Evolutionary conservation across 2,329 filamentous ascomycete genomes (phyloP).

Genomic region (Colletotrichum magnum): DNA sequence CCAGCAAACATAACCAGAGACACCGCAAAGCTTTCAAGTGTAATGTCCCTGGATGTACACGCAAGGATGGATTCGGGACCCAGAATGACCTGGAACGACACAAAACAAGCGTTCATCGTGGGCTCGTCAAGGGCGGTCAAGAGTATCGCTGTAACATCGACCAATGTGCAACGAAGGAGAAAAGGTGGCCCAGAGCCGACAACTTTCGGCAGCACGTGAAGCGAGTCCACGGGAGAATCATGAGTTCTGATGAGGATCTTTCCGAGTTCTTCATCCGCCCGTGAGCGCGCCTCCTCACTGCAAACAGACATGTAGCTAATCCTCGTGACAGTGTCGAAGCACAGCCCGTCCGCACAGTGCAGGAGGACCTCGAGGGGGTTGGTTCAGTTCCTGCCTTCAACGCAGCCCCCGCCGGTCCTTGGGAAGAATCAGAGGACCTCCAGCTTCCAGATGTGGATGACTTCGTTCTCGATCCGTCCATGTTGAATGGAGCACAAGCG

Average conservation of each 20-base stretch:
- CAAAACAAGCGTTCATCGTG: conserved; percentile 77
- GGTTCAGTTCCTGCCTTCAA: conserved; percentile 18
- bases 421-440: conserved; percentile 24
- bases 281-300: conserved; percentile 42
- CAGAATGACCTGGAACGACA: conserved; percentile 87
- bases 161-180: conserved; percentile 71
- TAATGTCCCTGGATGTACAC: conserved; percentile 66
- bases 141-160: conserved; percentile 72
- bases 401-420: not conserved
- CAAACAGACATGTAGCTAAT: not conserved
- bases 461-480: conserved; percentile 28
- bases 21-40: conserved; percentile 80
- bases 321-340: not conserved
- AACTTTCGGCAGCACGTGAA: conserved; percentile 88
- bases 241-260: conserved; percentile 56
- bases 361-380: conserved; percentile 34
- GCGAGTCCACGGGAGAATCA: conserved; percentile 70
- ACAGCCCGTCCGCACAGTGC: not conserved
- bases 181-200: conserved; percentile 85
- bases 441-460: conserved; percentile 25
- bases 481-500: not conserved
- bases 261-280: conserved; percentile 48
- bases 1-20: conserved; percentile 81
- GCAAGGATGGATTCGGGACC: conserved; percentile 80
- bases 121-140: conserved; percentile 61